Evolutionary conservation across 306 rosid species (phyloP).

Genomic region (Pterocarpus santalinus): DNA sequence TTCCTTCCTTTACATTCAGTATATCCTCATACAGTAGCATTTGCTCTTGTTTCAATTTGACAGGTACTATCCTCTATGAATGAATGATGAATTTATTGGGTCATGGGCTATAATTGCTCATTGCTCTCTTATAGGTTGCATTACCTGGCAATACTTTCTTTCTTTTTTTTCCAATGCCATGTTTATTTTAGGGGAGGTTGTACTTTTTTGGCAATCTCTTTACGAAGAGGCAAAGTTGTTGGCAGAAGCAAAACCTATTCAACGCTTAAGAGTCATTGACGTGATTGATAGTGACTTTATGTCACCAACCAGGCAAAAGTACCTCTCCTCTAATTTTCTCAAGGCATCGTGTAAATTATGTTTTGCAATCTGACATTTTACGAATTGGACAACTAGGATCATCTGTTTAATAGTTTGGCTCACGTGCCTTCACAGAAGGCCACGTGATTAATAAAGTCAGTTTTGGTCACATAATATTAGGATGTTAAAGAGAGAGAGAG

Average conservation of each 20-base stretch:
- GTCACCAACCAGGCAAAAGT: not conserved
- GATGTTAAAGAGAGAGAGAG: not conserved
- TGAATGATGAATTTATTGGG: constrained; percentile 27
- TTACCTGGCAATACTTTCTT: not conserved
- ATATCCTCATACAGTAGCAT: not conserved
- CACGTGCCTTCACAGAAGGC: constrained; percentile 1
- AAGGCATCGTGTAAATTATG: not conserved
- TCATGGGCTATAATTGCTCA: not conserved
- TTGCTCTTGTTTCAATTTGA: constrained; percentile 2
- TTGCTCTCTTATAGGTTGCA: constrained; percentile 6
- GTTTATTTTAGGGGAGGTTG: not conserved
- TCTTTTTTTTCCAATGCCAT: not conserved
- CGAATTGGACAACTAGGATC: not conserved
- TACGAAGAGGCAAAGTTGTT: constrained; percentile 11
- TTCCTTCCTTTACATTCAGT: constrained; percentile 26
- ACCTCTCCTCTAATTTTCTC: not conserved
- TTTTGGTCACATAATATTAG: not conserved
- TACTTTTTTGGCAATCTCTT: constrained; percentile 1
- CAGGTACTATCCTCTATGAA: constrained; percentile 34
- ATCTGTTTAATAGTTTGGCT: not conserved
- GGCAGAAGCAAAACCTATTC: constrained; percentile 20
- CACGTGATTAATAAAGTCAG: not conserved
- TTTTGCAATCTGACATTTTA: constrained; percentile 24
- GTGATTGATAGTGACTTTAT: not conserved
- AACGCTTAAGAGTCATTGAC: not conserved